Base-by-base conservation (phyloP, 2,329 filamentous ascomycete species). In the Paraconiothyrium brasiliense region DNA sequence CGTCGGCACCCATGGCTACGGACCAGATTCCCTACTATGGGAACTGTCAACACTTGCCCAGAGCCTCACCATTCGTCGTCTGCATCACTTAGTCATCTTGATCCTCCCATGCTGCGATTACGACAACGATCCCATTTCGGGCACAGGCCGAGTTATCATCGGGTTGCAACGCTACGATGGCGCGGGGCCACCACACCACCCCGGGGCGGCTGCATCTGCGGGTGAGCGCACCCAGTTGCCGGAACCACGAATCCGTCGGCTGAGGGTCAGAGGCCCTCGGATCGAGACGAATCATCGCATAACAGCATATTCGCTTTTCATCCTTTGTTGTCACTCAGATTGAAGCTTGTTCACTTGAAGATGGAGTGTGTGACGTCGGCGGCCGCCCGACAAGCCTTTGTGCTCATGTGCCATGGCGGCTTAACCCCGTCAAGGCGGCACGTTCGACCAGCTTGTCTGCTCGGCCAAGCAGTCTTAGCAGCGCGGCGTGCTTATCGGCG, bases 321-420 rank as follows among this genome's bases (percentile, higher is more conserved):
- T 16, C 6, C 37, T 14, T 14, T 16, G 37, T 16, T 41, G 37
- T 13, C 37, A 11, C 16, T 16, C 13, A 41, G 37, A 16, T 4
- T 2, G 37, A 14, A 41, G 5, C 13, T 37, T 14, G 35, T 14
- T 13, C 37, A 14, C 37, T 11, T 2, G 10, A 16, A 41, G 6
- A 41, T 14, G 10, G 11, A 6, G 1, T 51, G 34, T n/a, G 14
- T 14, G 20, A 20, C 39, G 34, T 39, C 20, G 14, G 34, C 34
- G 35, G 50, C 22, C 34, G 9, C 8, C 8, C 50, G 20, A 54
- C 57, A 62, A 62, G 60, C 60, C 55, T 62, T 58, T 30, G 22
- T 27, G 55, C 52, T 39, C 41, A 39, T 30, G 43, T 44, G 57
- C 56, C 54, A 62, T 24, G 56, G 27, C 24, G 32, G 34, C 52